These are phyloP conservation scores for Venustampulla echinocandica DNA, from an alignment of 495 filamentous ascomycete species.

Conservation along the genomic window DNA sequence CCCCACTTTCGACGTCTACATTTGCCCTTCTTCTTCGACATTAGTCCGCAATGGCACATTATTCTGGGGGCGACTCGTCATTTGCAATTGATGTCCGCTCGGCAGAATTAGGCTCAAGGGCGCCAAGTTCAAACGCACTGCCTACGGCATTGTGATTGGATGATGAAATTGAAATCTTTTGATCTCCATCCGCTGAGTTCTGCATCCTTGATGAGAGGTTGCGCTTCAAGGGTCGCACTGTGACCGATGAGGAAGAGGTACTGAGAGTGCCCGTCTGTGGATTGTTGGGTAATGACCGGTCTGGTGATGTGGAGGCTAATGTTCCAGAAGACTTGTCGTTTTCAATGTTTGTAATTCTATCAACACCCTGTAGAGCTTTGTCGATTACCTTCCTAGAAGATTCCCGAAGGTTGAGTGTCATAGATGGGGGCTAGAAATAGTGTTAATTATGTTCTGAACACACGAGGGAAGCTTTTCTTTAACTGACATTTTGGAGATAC, in stretches of 20 bases:
- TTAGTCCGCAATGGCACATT: no score
- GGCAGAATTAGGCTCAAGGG: no score
- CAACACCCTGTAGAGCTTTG: conserved; percentile 10
- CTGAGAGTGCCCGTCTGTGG: background rate
- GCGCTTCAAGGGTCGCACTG: background rate
- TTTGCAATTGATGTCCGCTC: no score
- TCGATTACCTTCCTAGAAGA: conserved; percentile 11
- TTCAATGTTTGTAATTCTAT: conserved; percentile 3
- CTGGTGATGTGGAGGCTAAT: background rate
- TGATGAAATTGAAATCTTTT: no score
- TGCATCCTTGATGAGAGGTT: background rate
- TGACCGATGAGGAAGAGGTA: background rate
- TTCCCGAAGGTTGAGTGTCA: conserved; percentile 13
- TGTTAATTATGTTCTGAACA: background rate
- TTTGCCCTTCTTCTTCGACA: no score
- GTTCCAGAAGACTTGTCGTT: conserved; percentile 5
- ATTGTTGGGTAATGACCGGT: background rate
- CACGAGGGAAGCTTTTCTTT: background rate
- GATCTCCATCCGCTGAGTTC: background rate
- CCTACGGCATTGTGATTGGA: no score
- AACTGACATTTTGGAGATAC: conserved; percentile 24
- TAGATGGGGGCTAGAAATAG: conserved; percentile 7
- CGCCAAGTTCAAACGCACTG: no score
- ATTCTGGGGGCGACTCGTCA: no score
- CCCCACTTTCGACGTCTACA: no score